Evolutionary conservation across 2,329 filamentous ascomycete species (phyloP).

Genomic region (Periconia digitata): DNA sequence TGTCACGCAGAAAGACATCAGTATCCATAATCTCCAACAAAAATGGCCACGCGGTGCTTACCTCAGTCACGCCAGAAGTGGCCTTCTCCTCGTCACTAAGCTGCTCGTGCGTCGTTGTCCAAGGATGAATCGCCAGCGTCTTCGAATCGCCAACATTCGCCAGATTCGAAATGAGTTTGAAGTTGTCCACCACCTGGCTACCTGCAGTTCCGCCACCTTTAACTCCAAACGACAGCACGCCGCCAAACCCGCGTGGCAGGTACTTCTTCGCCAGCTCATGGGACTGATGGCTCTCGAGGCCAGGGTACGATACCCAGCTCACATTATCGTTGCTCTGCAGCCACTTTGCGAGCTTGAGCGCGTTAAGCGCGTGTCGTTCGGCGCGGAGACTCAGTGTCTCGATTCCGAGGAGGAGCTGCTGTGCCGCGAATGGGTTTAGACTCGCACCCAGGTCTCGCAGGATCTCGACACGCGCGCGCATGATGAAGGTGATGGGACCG

Average conservation of each 20-base stretch:
- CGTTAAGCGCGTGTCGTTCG: constrained; percentile 85
- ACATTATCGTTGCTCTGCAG: constrained; percentile 82
- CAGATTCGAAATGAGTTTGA: constrained; percentile 93
- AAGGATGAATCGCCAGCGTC: constrained; percentile 92
- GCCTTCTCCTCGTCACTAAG: constrained; percentile 78
- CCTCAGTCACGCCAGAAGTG: constrained; percentile 79
- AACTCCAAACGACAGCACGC: constrained; percentile 90
- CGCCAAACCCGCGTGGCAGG: constrained; percentile 79
- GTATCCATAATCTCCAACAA: not conserved
- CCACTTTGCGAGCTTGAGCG: constrained; percentile 77
- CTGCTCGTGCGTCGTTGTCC: constrained; percentile 94
- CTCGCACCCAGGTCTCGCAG: constrained; percentile 81
- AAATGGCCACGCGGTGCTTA: no score
- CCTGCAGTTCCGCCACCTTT: constrained; percentile 85
- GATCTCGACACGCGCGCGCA: constrained; percentile 85
- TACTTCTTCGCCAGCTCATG: constrained; percentile 86
- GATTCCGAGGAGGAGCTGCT: constrained; percentile 84
- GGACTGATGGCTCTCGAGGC: constrained; percentile 77
- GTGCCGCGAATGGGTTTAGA: constrained; percentile 87
- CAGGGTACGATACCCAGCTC: constrained; percentile 91
- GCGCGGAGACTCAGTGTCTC: constrained; percentile 87
- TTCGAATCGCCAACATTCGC: constrained; percentile 97
- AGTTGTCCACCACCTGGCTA: constrained; percentile 85
- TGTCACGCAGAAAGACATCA: constrained; percentile 38
- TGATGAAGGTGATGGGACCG: constrained; percentile 77